Conservation (phyloP, 768 basidiomycete genomes). For the Tylopilus subfusipes region DNA sequence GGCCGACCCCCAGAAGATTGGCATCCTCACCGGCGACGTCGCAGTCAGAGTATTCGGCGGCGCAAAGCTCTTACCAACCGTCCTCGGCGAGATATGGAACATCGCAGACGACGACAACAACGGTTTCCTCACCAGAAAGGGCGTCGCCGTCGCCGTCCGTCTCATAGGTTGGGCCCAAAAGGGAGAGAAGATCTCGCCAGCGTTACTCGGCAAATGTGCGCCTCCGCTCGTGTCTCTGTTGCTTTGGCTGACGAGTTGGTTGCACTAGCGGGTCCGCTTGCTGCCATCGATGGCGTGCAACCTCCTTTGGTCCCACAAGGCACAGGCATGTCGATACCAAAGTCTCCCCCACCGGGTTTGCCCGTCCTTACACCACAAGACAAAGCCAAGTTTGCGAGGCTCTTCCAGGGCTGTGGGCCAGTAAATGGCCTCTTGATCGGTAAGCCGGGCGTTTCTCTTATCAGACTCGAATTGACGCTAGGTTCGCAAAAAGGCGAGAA, state of each 20-base stretch:
- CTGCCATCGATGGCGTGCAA: constrained; percentile 70
- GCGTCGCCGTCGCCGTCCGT: constrained; percentile 83
- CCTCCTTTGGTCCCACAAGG: constrained; percentile 50
- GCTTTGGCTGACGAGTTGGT: constrained; percentile 11
- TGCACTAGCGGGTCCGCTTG: constrained; percentile 72
- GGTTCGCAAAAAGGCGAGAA: constrained; percentile 55
- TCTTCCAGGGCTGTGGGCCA: constrained; percentile 74
- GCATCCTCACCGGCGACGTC: constrained; percentile 84
- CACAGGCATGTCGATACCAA: constrained; percentile 54
- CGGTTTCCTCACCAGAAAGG: constrained; percentile 86
- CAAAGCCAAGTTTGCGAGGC: constrained; percentile 73
- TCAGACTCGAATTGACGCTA: not conserved
- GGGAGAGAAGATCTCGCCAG: constrained; percentile 63
- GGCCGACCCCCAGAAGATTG: constrained; percentile 75
- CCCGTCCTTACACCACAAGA: constrained; percentile 78
- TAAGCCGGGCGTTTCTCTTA: constrained; percentile 31
- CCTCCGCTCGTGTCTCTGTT: constrained; percentile 5
- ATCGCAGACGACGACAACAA: constrained; percentile 92
- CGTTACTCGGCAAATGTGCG: constrained; percentile 71
- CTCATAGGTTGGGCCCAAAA: constrained; percentile 93
- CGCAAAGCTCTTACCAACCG: constrained; percentile 71
- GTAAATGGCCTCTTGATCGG: constrained; percentile 76
- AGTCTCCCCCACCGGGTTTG: constrained; percentile 55
- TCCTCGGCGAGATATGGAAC: constrained; percentile 91
- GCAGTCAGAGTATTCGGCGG: constrained; percentile 85